Evolutionary conservation across 2,329 filamentous ascomycete genomes (phyloP).

Genomic region (Setomelanomma holmii): DNA sequence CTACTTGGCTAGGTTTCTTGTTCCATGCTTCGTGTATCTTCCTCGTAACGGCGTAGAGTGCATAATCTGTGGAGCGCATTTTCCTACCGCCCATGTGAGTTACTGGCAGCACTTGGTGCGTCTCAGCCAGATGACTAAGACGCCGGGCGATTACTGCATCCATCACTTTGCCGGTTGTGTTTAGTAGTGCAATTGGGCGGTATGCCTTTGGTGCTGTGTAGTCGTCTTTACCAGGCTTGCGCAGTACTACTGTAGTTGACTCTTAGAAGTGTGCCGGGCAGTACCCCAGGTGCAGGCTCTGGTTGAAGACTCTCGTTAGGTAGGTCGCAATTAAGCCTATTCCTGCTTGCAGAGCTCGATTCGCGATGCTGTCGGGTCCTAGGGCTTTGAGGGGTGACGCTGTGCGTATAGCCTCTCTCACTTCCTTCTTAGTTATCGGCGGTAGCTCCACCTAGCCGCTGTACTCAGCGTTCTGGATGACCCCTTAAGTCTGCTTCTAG

Average conservation of each 20-base stretch:
- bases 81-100: constrained; percentile 36
- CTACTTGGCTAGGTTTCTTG: constrained; percentile 19
- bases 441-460: constrained; percentile 21
- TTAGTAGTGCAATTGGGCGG: constrained; percentile 32
- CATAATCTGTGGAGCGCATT: constrained; percentile 30
- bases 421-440: constrained; percentile 23
- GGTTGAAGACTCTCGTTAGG: constrained; percentile 21
- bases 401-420: constrained; percentile 22
- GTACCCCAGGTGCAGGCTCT: constrained; percentile 19
- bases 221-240: constrained; percentile 32
- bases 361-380: constrained; percentile 26
- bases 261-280: constrained; percentile 23
- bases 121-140: constrained; percentile 20
- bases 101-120: constrained; percentile 26
- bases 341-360: constrained; percentile 18
- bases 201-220: constrained; percentile 36
- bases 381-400: constrained; percentile 29
- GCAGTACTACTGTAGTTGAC: constrained; percentile 31
- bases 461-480: constrained; percentile 22
- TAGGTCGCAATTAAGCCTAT: constrained; percentile 2
- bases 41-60: constrained; percentile 33
- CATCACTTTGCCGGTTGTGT: constrained; percentile 38
- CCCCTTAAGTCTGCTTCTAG: neutral
- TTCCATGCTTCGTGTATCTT: constrained; percentile 33
- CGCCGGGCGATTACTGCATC: constrained; percentile 29